A percentile compares a stretch with the other conserved stretches of the same genome.
phyloP scores from a whole-genome alignment of 228 moss, liverwort and hornwort species.

The Sphagnum fallax region DNA sequence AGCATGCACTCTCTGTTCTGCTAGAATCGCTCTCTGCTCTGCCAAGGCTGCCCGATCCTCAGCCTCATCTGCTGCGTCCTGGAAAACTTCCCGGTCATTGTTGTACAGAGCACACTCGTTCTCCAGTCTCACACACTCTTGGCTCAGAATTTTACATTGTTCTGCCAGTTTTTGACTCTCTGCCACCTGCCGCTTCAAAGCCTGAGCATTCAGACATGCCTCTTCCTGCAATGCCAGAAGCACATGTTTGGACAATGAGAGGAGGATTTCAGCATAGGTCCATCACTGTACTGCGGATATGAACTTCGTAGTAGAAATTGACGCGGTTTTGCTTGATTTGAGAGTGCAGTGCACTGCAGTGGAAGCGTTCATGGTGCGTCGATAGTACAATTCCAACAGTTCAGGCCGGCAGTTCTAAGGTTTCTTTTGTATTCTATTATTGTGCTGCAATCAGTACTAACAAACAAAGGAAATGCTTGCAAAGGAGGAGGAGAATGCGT shows the following conservation, averaged over 20 bases:
- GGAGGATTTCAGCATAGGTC: no score
- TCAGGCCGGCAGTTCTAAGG: no score
- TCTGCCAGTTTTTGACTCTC: constrained; percentile 75
- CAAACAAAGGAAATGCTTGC: no score
- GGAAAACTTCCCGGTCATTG: constrained; percentile 47
- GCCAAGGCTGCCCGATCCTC: constrained; percentile 51
- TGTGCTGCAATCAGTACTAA: no score
- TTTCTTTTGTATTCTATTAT: no score
- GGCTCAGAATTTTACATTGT: constrained; percentile 45
- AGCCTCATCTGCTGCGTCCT: constrained; percentile 53
- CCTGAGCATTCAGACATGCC: constrained; percentile 76
- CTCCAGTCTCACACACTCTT: constrained; percentile 35
- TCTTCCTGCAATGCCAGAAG: constrained; percentile 48
- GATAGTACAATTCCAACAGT: no score
- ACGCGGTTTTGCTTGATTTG: no score
- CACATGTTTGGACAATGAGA: background rate
- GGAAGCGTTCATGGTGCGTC: no score
- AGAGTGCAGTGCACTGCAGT: no score
- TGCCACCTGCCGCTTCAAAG: constrained; percentile 74
- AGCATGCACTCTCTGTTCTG: constrained; percentile 16
- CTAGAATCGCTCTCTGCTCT: constrained; percentile 31
- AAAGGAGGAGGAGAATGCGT: background rate
- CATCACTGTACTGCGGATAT: no score
- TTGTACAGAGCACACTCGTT: constrained; percentile 41
- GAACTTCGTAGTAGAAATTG: no score